Evolutionary conservation across 805 yeast species (phyloP).

Genomic region (Ogataea angusta): DNA sequence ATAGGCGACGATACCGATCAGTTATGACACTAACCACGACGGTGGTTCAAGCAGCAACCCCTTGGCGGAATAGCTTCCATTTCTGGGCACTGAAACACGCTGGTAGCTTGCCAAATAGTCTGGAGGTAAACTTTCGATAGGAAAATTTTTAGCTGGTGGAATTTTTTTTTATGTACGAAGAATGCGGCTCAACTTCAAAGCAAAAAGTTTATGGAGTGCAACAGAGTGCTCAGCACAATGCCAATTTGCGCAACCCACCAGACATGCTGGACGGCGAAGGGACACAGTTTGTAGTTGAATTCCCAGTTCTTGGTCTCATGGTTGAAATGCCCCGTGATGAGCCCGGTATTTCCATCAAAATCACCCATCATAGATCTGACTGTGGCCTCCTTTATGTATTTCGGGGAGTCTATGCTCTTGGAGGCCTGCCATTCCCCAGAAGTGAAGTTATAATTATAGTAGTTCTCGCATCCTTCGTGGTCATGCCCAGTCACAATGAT

Average conservation of each 20-base stretch:
- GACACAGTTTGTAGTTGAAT: conserved; percentile 70
- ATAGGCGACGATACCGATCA: conserved; percentile 29
- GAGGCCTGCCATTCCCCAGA: conserved; percentile 58
- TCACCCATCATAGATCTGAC: conserved; percentile 97
- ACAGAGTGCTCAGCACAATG: conserved; percentile 38
- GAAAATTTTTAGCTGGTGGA: conserved; percentile 11
- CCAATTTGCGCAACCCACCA: conserved; percentile 89
- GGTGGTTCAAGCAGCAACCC: conserved; percentile 1
- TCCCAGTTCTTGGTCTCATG: conserved; percentile 46
- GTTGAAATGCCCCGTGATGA: conserved; percentile 71
- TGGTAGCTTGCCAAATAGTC: conserved; percentile 27
- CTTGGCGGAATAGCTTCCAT: not conserved
- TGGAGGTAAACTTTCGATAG: conserved; percentile 33
- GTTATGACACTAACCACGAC: not conserved
- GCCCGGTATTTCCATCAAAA: conserved; percentile 83
- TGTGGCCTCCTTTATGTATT: conserved; percentile 69
- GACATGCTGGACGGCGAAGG: conserved; percentile 81
- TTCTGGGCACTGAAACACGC: conserved; percentile 10
- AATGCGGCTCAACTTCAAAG: conserved; percentile 9
- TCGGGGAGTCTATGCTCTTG: conserved; percentile 34
- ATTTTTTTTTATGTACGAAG: conserved; percentile 1
- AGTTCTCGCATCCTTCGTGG: conserved; percentile 86
- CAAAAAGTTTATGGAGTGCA: conserved; percentile 32
- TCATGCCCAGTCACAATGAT: conserved; percentile 92
- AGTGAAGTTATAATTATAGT: conserved; percentile 47